Evolutionary conservation across 495 filamentous ascomycete genomes (phyloP).

Genomic region (Xanthoparmelia taractica): DNA sequence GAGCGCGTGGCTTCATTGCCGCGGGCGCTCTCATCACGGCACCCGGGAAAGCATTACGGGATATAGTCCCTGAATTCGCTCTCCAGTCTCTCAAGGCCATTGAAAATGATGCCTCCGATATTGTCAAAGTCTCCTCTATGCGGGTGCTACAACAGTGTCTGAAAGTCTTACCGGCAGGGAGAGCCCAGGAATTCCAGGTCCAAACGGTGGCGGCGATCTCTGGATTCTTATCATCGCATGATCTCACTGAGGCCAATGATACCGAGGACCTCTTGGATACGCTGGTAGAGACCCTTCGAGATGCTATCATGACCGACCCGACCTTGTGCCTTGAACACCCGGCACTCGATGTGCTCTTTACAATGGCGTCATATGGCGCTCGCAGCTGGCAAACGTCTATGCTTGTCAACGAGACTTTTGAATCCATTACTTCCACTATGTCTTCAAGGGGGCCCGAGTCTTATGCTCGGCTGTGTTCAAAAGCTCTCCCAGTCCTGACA

Average conservation of each 20-base stretch:
- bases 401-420: constrained; percentile 82
- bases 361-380: constrained; percentile 77
- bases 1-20: constrained; percentile 77
- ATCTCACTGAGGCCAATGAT: constrained; percentile 72
- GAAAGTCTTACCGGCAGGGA: constrained; percentile 44
- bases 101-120: constrained; percentile 63
- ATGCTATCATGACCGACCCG: constrained; percentile 71
- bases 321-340: constrained; percentile 59
- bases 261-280: constrained; percentile 87
- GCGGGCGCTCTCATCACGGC: constrained; percentile 63
- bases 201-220: constrained; percentile 70
- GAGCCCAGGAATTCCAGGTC: constrained; percentile 56
- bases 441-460: constrained; percentile 53
- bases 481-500: constrained; percentile 78
- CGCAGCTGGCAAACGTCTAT: constrained; percentile 77
- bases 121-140: constrained; percentile 87
- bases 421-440: constrained; percentile 68
- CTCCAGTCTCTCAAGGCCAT: constrained; percentile 70
- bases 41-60: constrained; percentile 47
- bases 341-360: constrained; percentile 80
- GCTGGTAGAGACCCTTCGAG: constrained; percentile 77
- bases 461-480: constrained; percentile 75
- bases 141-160: constrained; percentile 82
- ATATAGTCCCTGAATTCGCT: constrained; percentile 53
- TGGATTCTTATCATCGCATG: constrained; percentile 66